Percentiles rank a stretch among this genome's conserved stretches.
phyloP scores from a whole-genome alignment of 2,329 filamentous ascomycete genomes.

The Aspergillus novofumigatus region DNA sequence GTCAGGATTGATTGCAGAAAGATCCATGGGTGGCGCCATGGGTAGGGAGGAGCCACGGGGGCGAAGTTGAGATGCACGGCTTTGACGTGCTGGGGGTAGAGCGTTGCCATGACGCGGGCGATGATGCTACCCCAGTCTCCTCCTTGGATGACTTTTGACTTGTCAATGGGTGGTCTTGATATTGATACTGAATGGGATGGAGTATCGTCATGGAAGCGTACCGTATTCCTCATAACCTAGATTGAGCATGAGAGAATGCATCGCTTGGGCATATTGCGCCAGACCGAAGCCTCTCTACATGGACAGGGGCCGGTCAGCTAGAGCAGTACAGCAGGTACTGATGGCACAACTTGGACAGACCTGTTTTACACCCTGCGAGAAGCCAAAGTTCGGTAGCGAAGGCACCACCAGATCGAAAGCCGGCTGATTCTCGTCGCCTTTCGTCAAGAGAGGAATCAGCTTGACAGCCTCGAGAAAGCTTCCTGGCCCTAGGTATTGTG shows the following conservation, averaged over 20 bases:
- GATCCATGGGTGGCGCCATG: constrained; percentile 52
- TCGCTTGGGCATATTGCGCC: constrained; percentile 59
- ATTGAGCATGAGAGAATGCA: constrained; percentile 64
- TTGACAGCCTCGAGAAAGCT: constrained; percentile 56
- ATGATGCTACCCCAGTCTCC: constrained; percentile 68
- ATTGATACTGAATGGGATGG: not conserved
- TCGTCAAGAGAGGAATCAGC: constrained; percentile 44
- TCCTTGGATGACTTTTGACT: constrained; percentile 48
- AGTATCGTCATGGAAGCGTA: constrained; percentile 13
- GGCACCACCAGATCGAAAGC: constrained; percentile 53
- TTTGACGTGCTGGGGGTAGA: constrained; percentile 55
- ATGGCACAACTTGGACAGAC: constrained; percentile 8
- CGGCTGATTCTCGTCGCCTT: constrained; percentile 32
- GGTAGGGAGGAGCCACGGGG: constrained; percentile 45
- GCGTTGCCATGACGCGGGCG: constrained; percentile 56
- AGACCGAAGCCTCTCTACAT: constrained; percentile 55
- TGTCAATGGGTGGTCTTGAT: not conserved
- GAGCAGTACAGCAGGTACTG: not conserved
- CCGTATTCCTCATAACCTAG: constrained; percentile 62
- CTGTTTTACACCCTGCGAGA: constrained; percentile 44
- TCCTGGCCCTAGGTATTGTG: constrained; percentile 49
- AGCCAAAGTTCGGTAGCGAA: constrained; percentile 55
- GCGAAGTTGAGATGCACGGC: constrained; percentile 62
- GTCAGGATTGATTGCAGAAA: constrained; percentile 36
- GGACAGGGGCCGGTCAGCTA: not conserved